Base-by-base conservation (phyloP, 2,329 filamentous ascomycete genomes). In the Beauveria sp. region DNA sequence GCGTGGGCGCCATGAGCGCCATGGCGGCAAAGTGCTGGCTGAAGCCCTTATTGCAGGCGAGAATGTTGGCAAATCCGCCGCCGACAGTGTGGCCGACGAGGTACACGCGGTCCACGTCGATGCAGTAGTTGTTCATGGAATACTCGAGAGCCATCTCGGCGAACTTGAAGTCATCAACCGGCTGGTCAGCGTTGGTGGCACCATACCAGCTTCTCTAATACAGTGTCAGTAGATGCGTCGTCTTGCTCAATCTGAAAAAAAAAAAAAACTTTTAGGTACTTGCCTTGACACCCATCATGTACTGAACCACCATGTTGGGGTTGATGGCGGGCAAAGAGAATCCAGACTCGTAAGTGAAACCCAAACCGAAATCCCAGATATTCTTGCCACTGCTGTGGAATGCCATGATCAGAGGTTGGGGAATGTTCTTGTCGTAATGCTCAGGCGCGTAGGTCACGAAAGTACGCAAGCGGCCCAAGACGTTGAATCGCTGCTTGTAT, bases 221-320 rank as follows among this genome's bases (percentile, higher is more conserved):
- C 20, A 22, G 22, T 20, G 46, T 58, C 16, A 58, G 46, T n/a
- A 26, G 9, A 22, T 10, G 4, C 10, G 31, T 34, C 31, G 31
- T 34, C 31, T 34, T 16, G n/a, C 5, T 22, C n/a, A 16, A 8
- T 26, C 22, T 20, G 43, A 9, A 12, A 6, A 18, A 18, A 16
- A 12, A 31, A 3, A 28, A 28, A 28, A 9, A 28, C n/a, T 7
- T 31, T 2, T 18, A 40, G 12, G 20, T 5, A 48, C 43, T 62
- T 64, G 73, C 74, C 31, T 73, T 68, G 5, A 75, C 63, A 1
- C 76, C 78, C 49, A 77, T 73, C 1, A 77, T 76, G 65, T 79
- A 81, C 2, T 79, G 72, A 48, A 77, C 72, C 67, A 73, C 67
- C 31, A 57, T 51, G 46, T 31, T 43, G 18, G 24, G 53, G 46